A percentile compares a stretch with the other conserved stretches of the same genome.
These are phyloP conservation scores for Vitis riparia DNA, from an alignment of 164 flowering plant species.

Conservation along the genomic window DNA sequence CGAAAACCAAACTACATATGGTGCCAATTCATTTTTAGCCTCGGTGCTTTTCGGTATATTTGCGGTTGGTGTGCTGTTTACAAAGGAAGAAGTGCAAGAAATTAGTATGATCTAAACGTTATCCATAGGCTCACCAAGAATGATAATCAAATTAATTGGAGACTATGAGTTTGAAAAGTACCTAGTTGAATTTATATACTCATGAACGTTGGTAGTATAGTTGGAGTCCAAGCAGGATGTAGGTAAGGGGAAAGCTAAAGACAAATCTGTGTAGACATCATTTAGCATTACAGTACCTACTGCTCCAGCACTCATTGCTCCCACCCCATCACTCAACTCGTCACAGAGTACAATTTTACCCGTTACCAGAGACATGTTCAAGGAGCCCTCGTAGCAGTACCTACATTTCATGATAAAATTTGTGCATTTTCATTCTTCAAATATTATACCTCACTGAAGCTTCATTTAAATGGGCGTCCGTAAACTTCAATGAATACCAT, in stretches of 20 bases:
- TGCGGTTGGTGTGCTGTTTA: conserved; percentile 3
- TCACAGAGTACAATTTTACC: conserved; percentile 37
- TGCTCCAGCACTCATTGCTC: conserved; percentile 6
- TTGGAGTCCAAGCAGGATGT: not conserved
- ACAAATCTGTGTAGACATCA: not conserved
- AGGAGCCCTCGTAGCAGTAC: conserved; percentile 14
- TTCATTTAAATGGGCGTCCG: too few species aligned
- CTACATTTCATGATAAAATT: conserved; percentile 10
- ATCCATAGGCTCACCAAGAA: too few species aligned
- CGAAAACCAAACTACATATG: conserved; percentile 13
- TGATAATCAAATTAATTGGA: not conserved
- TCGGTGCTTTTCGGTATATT: conserved; percentile 1
- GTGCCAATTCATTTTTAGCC: conserved; percentile 3
- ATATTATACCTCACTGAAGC: too few species aligned
- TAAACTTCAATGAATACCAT: too few species aligned
- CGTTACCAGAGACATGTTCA: conserved; percentile 18
- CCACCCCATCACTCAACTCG: not conserved
- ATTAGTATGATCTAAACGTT: not conserved
- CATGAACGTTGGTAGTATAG: not conserved
- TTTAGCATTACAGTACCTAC: conserved; percentile 10
- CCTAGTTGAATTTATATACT: conserved; percentile 13
- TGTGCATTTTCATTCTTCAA: too few species aligned
- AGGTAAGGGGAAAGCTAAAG: conserved; percentile 8
- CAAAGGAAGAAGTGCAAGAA: not conserved
- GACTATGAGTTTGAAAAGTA: not conserved